Percentiles rank a stretch among this genome's conserved stretches.
Conservation (phyloP, 1,284 basidiomycete genomes). For the Ganoderma sinense region DNA sequence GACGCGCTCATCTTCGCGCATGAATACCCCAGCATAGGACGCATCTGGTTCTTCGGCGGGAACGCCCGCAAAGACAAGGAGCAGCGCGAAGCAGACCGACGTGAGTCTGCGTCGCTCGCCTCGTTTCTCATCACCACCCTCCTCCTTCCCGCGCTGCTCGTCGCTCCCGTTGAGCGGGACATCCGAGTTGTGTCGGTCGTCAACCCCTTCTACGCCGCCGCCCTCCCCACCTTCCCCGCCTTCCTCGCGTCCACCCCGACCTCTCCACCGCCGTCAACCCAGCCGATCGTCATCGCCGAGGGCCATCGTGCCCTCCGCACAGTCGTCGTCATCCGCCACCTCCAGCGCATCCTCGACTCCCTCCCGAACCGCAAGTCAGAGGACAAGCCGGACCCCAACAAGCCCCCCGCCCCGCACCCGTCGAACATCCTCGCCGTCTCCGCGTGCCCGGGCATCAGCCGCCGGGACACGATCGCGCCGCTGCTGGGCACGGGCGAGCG, state of each 20-base stretch:
- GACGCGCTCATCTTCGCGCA: conserved; percentile 79
- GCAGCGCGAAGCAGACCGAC: conserved; percentile 40
- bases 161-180: conserved; percentile 83
- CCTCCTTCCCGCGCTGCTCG: conserved; percentile 78
- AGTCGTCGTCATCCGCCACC: conserved; percentile 70
- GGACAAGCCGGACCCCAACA: conserved; percentile 18
- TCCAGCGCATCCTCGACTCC: conserved; percentile 81
- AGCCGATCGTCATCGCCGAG: conserved; percentile 58
- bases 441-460: conserved; percentile 78
- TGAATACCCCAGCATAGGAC: conserved; percentile 73
- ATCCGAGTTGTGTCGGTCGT: conserved; percentile 84
- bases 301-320: conserved; percentile 72
- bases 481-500: conserved; percentile 56
- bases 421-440: conserved; percentile 77
- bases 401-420: conserved; percentile 47
- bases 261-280: conserved; percentile 37
- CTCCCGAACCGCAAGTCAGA: conserved; percentile 65
- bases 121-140: conserved; percentile 83
- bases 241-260: conserved; percentile 36
- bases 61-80: conserved; percentile 39
- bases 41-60: conserved; percentile 42
- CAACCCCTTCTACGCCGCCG: conserved; percentile 86
- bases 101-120: conserved; percentile 62
- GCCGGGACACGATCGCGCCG: conserved; percentile 68
- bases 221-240: conserved; percentile 55